Evolutionary conservation across 176 grass and related monocot genomes (phyloP), one percentile per base, ranked within the genome.

Genomic region (Carex scoparia): DNA sequence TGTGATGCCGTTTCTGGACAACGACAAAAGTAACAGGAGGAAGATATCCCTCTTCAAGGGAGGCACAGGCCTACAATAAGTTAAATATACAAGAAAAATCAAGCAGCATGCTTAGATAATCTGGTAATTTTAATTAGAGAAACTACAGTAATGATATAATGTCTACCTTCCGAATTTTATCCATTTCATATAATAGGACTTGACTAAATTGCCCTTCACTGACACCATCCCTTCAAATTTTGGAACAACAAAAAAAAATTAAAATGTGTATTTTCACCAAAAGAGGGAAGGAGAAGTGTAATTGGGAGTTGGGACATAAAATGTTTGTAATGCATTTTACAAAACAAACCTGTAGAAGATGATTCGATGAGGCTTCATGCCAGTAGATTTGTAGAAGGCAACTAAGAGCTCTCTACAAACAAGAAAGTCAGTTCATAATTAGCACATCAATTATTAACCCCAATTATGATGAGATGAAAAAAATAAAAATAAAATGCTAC

Each of bases 1-100:
- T 94, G 40, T 94, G 92, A 72, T 97, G 92, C 48, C 91, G 87
- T 84, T 97, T 97, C 79, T 97, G 92, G 13, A 97, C 95, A 32
- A 97, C 90, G 32, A 97, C 91, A 55, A 94, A 94, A 0, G 95
- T 97, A 48, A 94, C 84, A 65, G 69, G 90, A 46, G 92, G 92
- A 19, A 87, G 79, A 46, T 94, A 94, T 7, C 80, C 89, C n/a
- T 87, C 92, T 82, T 94, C 55, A 32, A 98, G 31, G 10, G 92
- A 94, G 15, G 84, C 91, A 61, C 95, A 93, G 31, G 92, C 95
- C 95, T 98, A 79, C 70, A 74, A 84, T 59, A 61, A 46, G 70
- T 5, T 31, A 66, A 70, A 31, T 76, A 16, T 12, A 77, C 33
- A 30, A 40, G 4, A 58, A 58, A 12, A 83, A n/a, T 79, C 7